Conservation (phyloP, 2,329 filamentous ascomycete genomes). For the Cladophialophora exuberans region DNA sequence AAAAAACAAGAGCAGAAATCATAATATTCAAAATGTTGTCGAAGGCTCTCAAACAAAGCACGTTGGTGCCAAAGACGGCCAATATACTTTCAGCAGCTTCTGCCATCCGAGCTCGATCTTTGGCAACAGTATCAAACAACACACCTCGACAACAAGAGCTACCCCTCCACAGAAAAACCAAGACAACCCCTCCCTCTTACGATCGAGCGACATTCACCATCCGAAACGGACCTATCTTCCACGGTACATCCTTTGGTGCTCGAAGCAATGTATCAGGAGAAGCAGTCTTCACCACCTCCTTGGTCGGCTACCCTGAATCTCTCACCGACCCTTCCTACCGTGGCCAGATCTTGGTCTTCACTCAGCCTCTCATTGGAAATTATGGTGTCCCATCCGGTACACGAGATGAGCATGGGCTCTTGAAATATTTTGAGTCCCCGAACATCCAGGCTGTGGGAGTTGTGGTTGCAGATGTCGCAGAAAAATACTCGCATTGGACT, state of each 20-base stretch:
- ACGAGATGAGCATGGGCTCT: constrained; percentile 83
- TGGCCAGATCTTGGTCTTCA: constrained; percentile 94
- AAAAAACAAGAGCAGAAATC: constrained; percentile 32
- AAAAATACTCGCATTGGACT: constrained; percentile 98
- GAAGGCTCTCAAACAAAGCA: constrained; percentile 57
- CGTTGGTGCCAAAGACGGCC: constrained; percentile 51
- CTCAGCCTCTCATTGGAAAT: constrained; percentile 96
- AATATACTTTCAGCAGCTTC: constrained; percentile 40
- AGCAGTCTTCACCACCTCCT: constrained; percentile 96
- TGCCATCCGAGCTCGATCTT: constrained; percentile 40
- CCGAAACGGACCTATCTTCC: constrained; percentile 92
- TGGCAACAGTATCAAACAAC: constrained; percentile 29
- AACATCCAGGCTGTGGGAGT: constrained; percentile 96
- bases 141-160: constrained; percentile 40
- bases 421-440: constrained; percentile 98
- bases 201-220: constrained; percentile 94
- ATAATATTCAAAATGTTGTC: constrained; percentile 55
- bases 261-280: constrained; percentile 97
- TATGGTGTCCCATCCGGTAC: constrained; percentile 90
- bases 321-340: constrained; percentile 71
- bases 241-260: constrained; percentile 94
- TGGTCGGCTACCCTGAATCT: constrained; percentile 96
- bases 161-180: constrained; percentile 44
- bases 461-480: constrained; percentile 90
- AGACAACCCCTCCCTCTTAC: constrained; percentile 67